Percentiles rank a stretch among this genome's conserved stretches.
Evolutionary conservation across 306 rosid species (phyloP).

Genomic region (Quercus bicolor): DNA sequence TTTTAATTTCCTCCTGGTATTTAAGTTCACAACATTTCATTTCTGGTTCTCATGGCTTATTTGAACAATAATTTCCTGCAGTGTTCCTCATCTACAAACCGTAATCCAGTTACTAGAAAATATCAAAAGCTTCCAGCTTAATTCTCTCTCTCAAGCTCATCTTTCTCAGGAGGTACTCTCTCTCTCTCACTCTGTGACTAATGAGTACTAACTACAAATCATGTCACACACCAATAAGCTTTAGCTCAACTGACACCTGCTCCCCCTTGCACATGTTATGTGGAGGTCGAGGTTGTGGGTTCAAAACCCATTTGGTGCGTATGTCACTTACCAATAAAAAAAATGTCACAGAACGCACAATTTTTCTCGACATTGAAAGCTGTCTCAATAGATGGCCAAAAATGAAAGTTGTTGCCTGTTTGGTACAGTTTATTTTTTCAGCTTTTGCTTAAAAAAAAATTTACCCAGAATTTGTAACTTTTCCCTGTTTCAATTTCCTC

Average conservation of each 20-base stretch:
- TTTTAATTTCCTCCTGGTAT: neutral
- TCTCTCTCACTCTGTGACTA: neutral
- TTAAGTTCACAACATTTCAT: neutral
- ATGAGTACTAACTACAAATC: no score
- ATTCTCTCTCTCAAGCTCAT: slow-evolving; percentile 40
- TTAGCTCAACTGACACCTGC: no score
- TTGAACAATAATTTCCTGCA: slow-evolving; percentile 30
- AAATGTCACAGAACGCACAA: no score
- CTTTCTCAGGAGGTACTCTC: slow-evolving; percentile 50
- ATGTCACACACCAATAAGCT: no score
- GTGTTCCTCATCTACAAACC: slow-evolving; percentile 71
- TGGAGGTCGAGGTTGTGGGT: no score
- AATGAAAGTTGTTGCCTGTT: neutral
- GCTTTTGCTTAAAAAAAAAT: no score
- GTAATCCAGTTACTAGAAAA: slow-evolving; percentile 70
- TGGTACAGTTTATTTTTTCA: no score
- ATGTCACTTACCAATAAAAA: no score
- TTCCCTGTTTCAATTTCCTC: slow-evolving; percentile 2
- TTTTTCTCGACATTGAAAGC: neutral
- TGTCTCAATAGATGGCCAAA: neutral
- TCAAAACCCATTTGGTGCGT: no score
- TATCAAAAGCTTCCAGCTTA: slow-evolving; percentile 83
- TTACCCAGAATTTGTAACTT: neutral
- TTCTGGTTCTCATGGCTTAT: slow-evolving; percentile 21
- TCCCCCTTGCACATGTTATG: no score